Evolutionary conservation across 176 grass and related monocot species (phyloP).

Genomic region (barley (Hordeum vulgare)): MorexV3_pseudomolecules_assembly NC_058521.1:133560872-133561371

Average conservation of each 20-base stretch:
- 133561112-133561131: neutral
- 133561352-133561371: neutral
- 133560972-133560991: constrained; percentile 91
- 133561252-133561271: neutral
- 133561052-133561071: neutral
- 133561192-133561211: neutral
- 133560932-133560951: constrained; percentile 94
- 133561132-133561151: neutral
- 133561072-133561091: neutral
- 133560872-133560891: constrained; percentile 18
- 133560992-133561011: constrained; percentile 98
- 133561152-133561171: neutral
- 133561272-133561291: neutral
- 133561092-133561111: neutral
- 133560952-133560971: constrained; percentile 97
- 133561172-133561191: constrained; percentile 1
- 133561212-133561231: neutral
- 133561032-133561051: neutral
- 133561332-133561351: neutral
- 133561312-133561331: neutral
- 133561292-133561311: neutral
- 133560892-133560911: constrained; percentile 96
- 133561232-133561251: neutral
- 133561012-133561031: constrained; percentile 24
- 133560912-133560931: constrained; percentile 85